phyloP scores from a whole-genome alignment of 1,284 basidiomycete species.

The Cystobasidium sp. region DNA sequence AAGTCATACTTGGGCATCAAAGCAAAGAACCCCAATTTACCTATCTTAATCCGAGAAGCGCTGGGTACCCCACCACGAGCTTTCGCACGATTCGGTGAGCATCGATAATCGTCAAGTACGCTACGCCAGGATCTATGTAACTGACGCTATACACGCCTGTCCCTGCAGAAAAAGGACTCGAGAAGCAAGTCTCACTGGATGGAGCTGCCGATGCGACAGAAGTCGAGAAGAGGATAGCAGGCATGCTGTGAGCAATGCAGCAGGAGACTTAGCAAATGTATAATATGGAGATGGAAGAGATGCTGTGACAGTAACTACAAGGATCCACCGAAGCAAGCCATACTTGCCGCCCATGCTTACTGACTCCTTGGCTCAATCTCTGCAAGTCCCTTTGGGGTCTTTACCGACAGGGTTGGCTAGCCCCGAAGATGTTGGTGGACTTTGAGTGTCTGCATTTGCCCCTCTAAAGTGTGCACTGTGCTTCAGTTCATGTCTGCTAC shows the following conservation, averaged over 20 bases:
- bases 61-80: constrained; percentile 80
- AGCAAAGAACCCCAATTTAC: constrained; percentile 84
- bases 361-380: too few relatives aligned
- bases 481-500: too few relatives aligned
- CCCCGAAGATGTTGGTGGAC: too few relatives aligned
- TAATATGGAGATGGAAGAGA: not conserved
- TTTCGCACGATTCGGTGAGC: constrained; percentile 89
- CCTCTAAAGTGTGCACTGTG: too few relatives aligned
- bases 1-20: constrained; percentile 81
- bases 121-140: not conserved
- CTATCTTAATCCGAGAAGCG: constrained; percentile 88
- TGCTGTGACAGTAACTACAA: not conserved
- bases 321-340: not conserved
- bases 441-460: too few relatives aligned
- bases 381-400: too few relatives aligned
- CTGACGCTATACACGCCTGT: not conserved
- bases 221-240: constrained; percentile 70
- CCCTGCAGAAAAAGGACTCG: constrained; percentile 70
- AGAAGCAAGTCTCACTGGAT: constrained; percentile 78
- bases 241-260: constrained; percentile 61
- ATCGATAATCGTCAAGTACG: not conserved
- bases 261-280: not conserved
- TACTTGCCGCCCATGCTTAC: too few relatives aligned
- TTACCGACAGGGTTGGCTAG: too few relatives aligned
- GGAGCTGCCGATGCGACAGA: constrained; percentile 70